Conservation (phyloP, 768 basidiomycete genomes). For the Panaeolus papilionaceus region DNA sequence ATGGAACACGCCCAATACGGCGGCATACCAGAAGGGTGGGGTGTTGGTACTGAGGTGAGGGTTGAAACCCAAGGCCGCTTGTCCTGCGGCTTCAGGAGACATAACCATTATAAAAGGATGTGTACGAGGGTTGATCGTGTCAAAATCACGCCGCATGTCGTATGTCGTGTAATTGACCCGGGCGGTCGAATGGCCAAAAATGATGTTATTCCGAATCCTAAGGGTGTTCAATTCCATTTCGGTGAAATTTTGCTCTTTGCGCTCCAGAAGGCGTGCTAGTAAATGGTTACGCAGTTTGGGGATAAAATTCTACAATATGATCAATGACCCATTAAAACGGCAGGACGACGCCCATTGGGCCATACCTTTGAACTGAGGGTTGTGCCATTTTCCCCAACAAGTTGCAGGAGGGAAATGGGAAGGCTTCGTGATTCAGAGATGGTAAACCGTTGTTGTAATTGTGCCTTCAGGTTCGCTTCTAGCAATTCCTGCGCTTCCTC, state of each 20-base stretch:
- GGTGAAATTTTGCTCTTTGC: background rate
- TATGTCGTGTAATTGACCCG: constrained; percentile 37
- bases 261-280: too few species aligned
- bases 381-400: background rate
- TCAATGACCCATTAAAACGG: too few species aligned
- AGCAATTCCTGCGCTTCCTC: background rate
- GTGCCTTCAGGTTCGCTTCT: background rate
- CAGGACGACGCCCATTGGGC: background rate
- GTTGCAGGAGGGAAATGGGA: background rate
- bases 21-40: constrained; percentile 36
- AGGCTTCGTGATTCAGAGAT: background rate
- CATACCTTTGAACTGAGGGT: background rate
- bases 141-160: constrained; percentile 46
- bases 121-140: constrained; percentile 44
- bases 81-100: constrained; percentile 17
- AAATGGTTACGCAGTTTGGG: too few species aligned
- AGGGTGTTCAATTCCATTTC: constrained; percentile 28
- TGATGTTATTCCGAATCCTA: constrained; percentile 22
- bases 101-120: constrained; percentile 43
- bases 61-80: too few species aligned
- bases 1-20: constrained; percentile 30
- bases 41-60: too few species aligned
- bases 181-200: constrained; percentile 25
- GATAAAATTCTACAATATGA: too few species aligned
- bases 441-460: background rate